Evolutionary conservation across 2,329 filamentous ascomycete species (phyloP).

Genomic region (Diplodia sapinea): DNA sequence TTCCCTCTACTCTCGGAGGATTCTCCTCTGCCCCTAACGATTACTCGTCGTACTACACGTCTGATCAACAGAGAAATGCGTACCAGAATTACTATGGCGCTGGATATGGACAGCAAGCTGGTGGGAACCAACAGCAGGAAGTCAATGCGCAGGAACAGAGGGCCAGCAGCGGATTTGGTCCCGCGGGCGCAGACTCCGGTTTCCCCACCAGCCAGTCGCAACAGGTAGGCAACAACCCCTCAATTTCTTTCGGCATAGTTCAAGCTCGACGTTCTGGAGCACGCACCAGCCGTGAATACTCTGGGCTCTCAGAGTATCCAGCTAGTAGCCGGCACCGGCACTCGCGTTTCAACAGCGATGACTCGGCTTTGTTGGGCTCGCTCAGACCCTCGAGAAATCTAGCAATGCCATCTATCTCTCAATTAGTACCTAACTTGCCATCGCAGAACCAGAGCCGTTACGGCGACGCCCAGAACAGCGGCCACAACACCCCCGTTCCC

Average conservation of each 20-base stretch:
- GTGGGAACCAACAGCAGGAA: constrained; percentile 67
- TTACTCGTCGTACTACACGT: constrained; percentile 84
- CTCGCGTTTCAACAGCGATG: not conserved
- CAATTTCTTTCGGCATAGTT: not conserved
- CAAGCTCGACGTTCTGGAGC: not conserved
- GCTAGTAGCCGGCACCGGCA: not conserved
- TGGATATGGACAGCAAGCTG: constrained; percentile 59
- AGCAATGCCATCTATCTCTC: constrained; percentile 17
- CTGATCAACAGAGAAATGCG: constrained; percentile 73
- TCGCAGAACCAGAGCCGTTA: constrained; percentile 68
- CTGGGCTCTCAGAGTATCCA: constrained; percentile 14
- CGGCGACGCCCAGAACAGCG: constrained; percentile 81
- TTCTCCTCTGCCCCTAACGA: constrained; percentile 79
- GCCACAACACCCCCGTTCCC: constrained; percentile 89
- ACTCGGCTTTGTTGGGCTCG: not conserved
- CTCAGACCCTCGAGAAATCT: not conserved
- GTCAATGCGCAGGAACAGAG: constrained; percentile 74
- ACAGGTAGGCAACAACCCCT: constrained; percentile 49
- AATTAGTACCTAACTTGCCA: constrained; percentile 23
- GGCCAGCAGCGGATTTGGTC: constrained; percentile 75
- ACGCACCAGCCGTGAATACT: not conserved
- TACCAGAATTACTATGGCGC: constrained; percentile 71
- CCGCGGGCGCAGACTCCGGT: constrained; percentile 62
- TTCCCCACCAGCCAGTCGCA: constrained; percentile 68
- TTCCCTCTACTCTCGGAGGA: constrained; percentile 65